phyloP scores from a whole-genome alignment of 805 yeast genomes.

The Saturnispora quitensis region DNA sequence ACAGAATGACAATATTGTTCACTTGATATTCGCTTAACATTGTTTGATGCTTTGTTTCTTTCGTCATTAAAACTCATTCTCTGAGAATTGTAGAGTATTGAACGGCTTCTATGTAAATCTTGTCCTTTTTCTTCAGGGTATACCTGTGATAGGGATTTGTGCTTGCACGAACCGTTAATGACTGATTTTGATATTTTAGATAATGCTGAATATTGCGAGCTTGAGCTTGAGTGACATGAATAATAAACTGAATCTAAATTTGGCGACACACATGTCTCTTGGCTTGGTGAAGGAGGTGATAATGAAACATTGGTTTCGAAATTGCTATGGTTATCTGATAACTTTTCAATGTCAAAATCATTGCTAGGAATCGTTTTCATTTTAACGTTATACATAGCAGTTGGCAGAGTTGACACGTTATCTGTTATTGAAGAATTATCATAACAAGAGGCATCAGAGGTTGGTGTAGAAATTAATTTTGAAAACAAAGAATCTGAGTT shows the following conservation, averaged over 20 bases:
- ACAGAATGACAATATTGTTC: constrained; percentile 16
- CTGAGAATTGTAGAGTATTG: constrained; percentile 18
- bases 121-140: background rate
- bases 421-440: background rate
- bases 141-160: background rate
- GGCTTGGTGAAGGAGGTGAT: constrained; percentile 7
- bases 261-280: constrained; percentile 1
- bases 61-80: constrained; percentile 11
- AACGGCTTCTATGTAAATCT: background rate
- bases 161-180: background rate
- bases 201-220: constrained; percentile 1
- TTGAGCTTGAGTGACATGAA: constrained; percentile 1
- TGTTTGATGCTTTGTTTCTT: background rate
- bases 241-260: background rate
- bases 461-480: background rate
- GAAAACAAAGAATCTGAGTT: constrained; percentile 6
- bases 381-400: constrained; percentile 1
- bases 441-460: background rate
- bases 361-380: constrained; percentile 20
- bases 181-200: background rate
- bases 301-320: constrained; percentile 5
- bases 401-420: background rate
- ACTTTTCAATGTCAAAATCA: constrained; percentile 20
- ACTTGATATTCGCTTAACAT: constrained; percentile 14
- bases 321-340: background rate